Base-by-base conservation (phyloP, 1,139 yeast species). In the Hemisphaericaspora xylofermentans region DNA sequence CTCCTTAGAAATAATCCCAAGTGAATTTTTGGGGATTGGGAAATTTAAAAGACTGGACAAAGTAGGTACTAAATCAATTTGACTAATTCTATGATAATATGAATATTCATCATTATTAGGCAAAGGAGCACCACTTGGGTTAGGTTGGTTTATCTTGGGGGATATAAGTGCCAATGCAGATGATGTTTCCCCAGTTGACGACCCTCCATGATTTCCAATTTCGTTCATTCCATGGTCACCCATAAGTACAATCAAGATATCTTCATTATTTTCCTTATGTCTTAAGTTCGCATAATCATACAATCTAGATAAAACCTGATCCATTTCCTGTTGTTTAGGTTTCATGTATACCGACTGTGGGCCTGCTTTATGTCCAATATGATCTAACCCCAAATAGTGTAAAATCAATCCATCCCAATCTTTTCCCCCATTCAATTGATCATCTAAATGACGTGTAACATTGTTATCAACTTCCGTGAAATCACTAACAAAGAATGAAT, bases 161-260 rank as follows among this genome's bases (percentile, higher is more conserved):
- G 96, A 84, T 1, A 86, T 65, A 38, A 93, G 72, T 1, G 82
- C 65, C 55, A 93, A 56, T 0, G 86, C 97, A 1, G 98, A 84
- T 18, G 89, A 84, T 0, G 97, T 93, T 60, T 93, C 98, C 0
- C 97, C 96, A 0, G 74, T 62, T 0, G 96, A 86, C 0, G 97
- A 87, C 0, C 97, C 98, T 10, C 98, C 98, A 58, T 93, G 98
- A 53, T 93, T 93, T 0, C 98, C 98, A 2, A 82, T 78, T 39
- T 82, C 88, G 54, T 87, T 88, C 98, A 91, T 91, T 1, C 98
- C 98, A 60, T 91, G 98, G 55, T 91, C 98, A 1, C 98, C 98
- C 68, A 88, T 68, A 1, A 93, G 78, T 6, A 93, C 78, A 27
- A 93, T 64, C 35, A 93, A 60, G 4, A 48, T 41, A 0, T 95